These are phyloP conservation scores for Osmanthus fragrans DNA, from an alignment of 257 asterid genomes.

Conservation along the genomic window DNA sequence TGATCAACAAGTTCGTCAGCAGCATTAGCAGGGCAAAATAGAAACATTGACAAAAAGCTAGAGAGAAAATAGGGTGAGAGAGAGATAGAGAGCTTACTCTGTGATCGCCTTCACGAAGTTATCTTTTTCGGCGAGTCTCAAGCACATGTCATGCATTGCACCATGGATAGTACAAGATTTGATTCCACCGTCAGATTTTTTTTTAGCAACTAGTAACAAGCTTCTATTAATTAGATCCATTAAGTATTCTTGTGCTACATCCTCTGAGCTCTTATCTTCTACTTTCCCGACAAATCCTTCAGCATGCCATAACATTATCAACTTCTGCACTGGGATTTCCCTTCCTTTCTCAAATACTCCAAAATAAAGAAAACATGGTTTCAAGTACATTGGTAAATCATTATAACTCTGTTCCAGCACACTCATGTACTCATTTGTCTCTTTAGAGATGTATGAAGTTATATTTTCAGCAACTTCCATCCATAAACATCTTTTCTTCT, in stretches of 20 bases:
- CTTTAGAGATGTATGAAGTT: neutral
- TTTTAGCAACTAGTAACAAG: neutral
- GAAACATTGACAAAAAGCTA: no score
- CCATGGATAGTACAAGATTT: conserved; percentile 2
- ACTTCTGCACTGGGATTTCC: conserved; percentile 14
- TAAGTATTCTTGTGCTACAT: neutral
- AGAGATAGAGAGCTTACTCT: neutral
- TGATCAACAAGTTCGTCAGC: no score
- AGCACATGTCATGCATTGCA: conserved; percentile 4
- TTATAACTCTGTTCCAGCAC: neutral
- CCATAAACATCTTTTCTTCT: neutral
- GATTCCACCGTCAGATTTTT: neutral
- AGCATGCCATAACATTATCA: conserved; percentile 2
- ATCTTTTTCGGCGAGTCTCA: neutral
- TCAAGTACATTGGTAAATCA: neutral
- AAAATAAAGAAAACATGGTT: conserved; percentile 29
- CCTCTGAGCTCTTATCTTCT: neutral
- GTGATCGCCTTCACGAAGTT: neutral
- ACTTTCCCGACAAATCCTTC: conserved; percentile 22
- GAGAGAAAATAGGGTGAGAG: neutral
- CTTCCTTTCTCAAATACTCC: conserved; percentile 19
- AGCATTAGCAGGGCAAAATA: no score
- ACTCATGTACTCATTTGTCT: neutral
- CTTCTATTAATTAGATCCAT: conserved; percentile 7
- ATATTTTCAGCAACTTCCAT: neutral